Conservation (phyloP, 2,329 filamentous ascomycete genomes). For the Fusarium nelsonii region DNA sequence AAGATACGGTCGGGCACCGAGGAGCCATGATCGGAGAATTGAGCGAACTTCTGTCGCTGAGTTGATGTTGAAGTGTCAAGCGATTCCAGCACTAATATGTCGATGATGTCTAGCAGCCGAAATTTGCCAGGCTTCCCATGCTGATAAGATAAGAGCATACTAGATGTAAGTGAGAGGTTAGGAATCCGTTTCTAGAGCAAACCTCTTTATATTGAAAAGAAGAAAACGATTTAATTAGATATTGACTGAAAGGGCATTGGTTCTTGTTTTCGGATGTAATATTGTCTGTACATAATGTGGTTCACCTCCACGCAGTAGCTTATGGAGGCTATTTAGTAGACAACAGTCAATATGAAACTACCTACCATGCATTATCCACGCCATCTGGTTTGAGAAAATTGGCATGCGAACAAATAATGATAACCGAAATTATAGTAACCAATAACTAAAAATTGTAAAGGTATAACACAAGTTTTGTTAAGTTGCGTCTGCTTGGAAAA, state of each 20-base stretch:
- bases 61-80: slow-evolving; percentile 16
- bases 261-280: neutral
- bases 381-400: no score
- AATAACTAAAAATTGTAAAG: no score
- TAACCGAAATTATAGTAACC: no score
- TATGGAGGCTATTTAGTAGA: no score
- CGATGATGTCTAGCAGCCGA: slow-evolving; percentile 19
- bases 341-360: no score
- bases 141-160: slow-evolving; percentile 42
- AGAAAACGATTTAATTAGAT: neutral
- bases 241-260: neutral
- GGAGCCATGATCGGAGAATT: slow-evolving; percentile 45
- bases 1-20: slow-evolving; percentile 42
- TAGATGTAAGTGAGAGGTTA: neutral
- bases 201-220: neutral
- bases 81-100: neutral
- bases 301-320: no score
- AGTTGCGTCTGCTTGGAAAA: no score
- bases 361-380: no score
- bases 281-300: no score
- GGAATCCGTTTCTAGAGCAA: neutral
- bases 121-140: slow-evolving; percentile 24
- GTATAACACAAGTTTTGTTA: no score
- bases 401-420: no score
- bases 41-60: slow-evolving; percentile 9